Evolutionary conservation across 352 stramenopile genomes (phyloP).

Genomic region (Globisporangium polare): DNA sequence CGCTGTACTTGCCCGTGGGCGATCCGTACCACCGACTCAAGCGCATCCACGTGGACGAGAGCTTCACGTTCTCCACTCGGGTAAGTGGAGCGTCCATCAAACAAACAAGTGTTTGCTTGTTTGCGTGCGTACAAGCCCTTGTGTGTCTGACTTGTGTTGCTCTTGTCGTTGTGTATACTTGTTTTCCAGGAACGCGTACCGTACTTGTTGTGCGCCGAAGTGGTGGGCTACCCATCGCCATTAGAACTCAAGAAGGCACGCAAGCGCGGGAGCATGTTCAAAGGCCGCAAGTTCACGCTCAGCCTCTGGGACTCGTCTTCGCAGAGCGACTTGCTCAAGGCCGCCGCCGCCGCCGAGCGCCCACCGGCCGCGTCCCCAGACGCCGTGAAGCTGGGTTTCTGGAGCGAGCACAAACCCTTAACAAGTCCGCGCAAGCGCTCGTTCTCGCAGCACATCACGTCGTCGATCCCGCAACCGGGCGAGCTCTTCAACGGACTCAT

Average conservation of each 20-base stretch:
- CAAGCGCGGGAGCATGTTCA: slow-evolving; percentile 50
- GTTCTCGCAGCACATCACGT: slow-evolving; percentile 70
- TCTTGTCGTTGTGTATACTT: not conserved
- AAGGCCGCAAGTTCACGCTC: slow-evolving; percentile 52
- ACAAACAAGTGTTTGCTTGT: not conserved
- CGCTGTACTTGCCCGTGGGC: slow-evolving; percentile 72
- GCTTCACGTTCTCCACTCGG: slow-evolving; percentile 80
- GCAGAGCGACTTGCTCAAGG: slow-evolving; percentile 28
- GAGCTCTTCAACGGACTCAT: slow-evolving; percentile 69
- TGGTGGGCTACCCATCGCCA: slow-evolving; percentile 59
- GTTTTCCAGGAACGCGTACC: slow-evolving; percentile 60
- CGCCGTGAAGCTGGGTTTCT: slow-evolving; percentile 68
- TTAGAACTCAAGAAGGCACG: slow-evolving; percentile 35
- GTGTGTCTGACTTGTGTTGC: slow-evolving; percentile 1
- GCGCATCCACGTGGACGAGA: slow-evolving; percentile 70
- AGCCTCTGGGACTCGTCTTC: slow-evolving; percentile 56
- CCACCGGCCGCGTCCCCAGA: slow-evolving; percentile 51
- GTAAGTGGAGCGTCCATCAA: slow-evolving; percentile 13
- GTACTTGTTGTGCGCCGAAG: slow-evolving; percentile 71
- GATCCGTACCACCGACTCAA: slow-evolving; percentile 78
- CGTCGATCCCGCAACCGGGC: slow-evolving; percentile 57
- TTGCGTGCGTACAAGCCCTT: not conserved
- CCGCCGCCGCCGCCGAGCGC: slow-evolving; percentile 19
- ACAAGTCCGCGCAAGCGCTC: slow-evolving; percentile 61
- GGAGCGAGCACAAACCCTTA: slow-evolving; percentile 65